phyloP scores from a whole-genome alignment of 805 yeast species.

The Dipodascus albidus region DNA sequence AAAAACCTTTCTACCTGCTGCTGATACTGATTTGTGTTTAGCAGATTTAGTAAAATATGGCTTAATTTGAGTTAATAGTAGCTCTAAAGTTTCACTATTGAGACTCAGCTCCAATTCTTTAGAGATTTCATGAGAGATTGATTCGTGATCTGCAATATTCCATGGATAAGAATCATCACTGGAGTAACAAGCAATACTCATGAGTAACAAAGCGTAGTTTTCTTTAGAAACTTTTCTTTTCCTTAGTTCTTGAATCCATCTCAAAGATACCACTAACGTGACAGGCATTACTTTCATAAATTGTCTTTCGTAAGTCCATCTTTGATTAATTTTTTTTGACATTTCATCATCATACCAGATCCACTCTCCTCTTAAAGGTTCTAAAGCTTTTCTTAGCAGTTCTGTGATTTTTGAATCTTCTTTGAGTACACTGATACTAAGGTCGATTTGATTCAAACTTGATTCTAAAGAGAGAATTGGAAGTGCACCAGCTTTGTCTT shows the following conservation, averaged over 20 bases:
- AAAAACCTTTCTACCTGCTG: slow-evolving; percentile 6
- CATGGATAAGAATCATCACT: background rate
- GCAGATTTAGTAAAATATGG: slow-evolving; percentile 5
- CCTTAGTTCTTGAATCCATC: background rate
- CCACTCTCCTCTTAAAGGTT: background rate
- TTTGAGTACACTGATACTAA: background rate
- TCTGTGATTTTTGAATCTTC: background rate
- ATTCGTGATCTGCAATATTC: background rate
- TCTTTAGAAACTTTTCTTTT: background rate
- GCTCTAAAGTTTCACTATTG: background rate
- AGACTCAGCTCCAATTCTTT: background rate
- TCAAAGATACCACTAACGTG: background rate
- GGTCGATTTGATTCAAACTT: background rate
- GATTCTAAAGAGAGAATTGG: background rate
- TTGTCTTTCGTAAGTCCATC: background rate
- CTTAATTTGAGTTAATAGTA: background rate
- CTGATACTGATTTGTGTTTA: slow-evolving; percentile 3
- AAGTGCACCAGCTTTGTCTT: background rate
- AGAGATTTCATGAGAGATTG: background rate
- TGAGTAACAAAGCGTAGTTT: background rate
- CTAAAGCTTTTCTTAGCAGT: background rate
- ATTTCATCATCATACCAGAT: background rate
- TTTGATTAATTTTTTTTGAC: background rate
- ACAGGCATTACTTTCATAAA: background rate
- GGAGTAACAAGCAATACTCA: background rate